These are phyloP conservation scores for Dothideomycetidae sp. DNA, from an alignment of 2,329 filamentous ascomycete genomes.

Conservation along the genomic window DNA sequence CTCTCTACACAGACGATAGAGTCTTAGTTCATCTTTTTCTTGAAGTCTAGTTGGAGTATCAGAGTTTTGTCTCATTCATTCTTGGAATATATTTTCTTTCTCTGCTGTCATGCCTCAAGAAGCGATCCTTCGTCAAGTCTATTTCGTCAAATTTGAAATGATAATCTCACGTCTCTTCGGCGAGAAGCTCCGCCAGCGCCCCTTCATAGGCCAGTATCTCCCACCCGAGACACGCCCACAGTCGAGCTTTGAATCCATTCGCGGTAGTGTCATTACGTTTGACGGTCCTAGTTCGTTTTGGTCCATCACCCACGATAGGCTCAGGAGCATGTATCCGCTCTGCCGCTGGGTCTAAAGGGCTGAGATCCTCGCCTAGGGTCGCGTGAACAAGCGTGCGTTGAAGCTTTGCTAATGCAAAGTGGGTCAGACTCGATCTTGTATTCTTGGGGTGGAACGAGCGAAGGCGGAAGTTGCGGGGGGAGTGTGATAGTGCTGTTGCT, in stretches of 20 bases:
- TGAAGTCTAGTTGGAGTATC: no score
- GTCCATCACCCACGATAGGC: not conserved
- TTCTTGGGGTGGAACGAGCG: not conserved
- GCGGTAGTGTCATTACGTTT: not conserved
- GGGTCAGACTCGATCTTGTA: not conserved
- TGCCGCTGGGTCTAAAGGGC: conserved; percentile 1
- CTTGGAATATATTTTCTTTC: no score
- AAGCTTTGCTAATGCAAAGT: not conserved
- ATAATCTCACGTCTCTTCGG: not conserved
- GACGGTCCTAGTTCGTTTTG: not conserved
- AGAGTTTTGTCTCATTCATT: no score
- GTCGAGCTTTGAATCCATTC: not conserved
- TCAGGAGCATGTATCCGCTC: not conserved
- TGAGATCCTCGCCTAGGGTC: not conserved
- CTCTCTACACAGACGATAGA: no score
- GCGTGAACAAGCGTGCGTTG: conserved; percentile 3
- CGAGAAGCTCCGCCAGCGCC: conserved; percentile 1
- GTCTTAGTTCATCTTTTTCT: no score
- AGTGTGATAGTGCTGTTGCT: not conserved
- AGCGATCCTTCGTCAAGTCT: no score
- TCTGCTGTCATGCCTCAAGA: no score
- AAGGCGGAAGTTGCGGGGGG: conserved; percentile 6
- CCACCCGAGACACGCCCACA: conserved; percentile 1
- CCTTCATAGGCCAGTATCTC: conserved; percentile 7
- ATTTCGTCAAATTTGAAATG: no score